Percentiles rank a stretch among this genome's conserved stretches.
phyloP scores from a whole-genome alignment of 345 rosid species.

The Melaleuca alternifolia region DNA sequence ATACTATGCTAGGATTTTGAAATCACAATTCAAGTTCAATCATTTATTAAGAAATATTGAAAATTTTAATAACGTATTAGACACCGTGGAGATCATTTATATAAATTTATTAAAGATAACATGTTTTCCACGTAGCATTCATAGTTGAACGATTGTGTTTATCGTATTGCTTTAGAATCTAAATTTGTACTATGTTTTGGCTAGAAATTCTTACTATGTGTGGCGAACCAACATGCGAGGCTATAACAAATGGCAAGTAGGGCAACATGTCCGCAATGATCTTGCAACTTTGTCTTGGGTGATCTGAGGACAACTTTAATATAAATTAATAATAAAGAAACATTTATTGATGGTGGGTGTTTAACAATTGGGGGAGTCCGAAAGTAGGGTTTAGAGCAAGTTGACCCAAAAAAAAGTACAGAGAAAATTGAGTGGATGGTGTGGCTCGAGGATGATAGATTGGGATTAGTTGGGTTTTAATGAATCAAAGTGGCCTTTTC shows the following conservation, averaged over 20 bases:
- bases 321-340: constrained; percentile 1
- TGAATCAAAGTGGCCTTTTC: neutral
- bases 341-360: constrained; percentile 3
- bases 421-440: neutral
- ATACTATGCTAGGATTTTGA: neutral
- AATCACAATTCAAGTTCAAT: neutral
- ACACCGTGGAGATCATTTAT: neutral
- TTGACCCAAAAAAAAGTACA: constrained; percentile 21
- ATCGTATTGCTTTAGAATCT: neutral
- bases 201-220: neutral
- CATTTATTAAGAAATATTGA: neutral
- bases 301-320: constrained; percentile 7
- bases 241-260: constrained; percentile 7
- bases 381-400: constrained; percentile 20
- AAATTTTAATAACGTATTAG: neutral
- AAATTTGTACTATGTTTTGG: neutral
- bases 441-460: constrained; percentile 65
- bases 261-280: constrained; percentile 26
- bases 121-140: neutral
- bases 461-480: constrained; percentile 5
- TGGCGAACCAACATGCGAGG: constrained; percentile 6
- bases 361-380: neutral
- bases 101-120: neutral
- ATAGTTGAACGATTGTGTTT: neutral
- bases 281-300: constrained; percentile 17